Percentiles rank a stretch among this genome's conserved stretches.
Conservation (phyloP, 108 stramenopile species). For the Chaetoceros muelleri region DNA sequence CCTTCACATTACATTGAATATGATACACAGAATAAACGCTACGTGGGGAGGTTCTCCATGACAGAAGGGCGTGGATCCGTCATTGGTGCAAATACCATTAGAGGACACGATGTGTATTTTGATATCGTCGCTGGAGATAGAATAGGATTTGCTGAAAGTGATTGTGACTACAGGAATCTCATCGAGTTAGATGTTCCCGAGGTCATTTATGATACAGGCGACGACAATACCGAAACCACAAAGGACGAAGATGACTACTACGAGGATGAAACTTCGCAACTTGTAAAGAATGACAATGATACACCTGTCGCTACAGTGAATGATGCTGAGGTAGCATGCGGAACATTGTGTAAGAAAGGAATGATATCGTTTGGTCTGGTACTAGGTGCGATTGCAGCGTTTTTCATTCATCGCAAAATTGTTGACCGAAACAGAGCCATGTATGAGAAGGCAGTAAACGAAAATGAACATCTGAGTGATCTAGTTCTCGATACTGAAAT, state of each 20-base stretch:
- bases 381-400: not conserved
- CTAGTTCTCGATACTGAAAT: not conserved
- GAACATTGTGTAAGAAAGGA: not conserved
- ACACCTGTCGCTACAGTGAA: not conserved
- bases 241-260: not conserved
- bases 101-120: constrained; percentile 89
- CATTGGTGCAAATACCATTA: constrained; percentile 92
- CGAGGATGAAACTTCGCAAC: not conserved
- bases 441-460: not conserved
- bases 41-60: constrained; percentile 62
- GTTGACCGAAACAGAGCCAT: not conserved
- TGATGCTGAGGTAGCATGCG: not conserved
- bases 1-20: constrained; percentile 75
- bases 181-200: not conserved
- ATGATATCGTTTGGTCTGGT: not conserved
- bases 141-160: constrained; percentile 84
- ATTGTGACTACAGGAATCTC: constrained; percentile 52
- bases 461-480: not conserved
- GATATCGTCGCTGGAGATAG: constrained; percentile 28
- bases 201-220: not conserved
- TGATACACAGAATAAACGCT: constrained; percentile 31
- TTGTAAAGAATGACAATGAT: not conserved
- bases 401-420: not conserved
- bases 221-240: not conserved
- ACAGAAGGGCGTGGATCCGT: constrained; percentile 74